Evolutionary conservation across 495 filamentous ascomycete genomes (phyloP), one percentile per base, ranked within the genome.

Genomic region (Tuber microsphaerosporum): DNA sequence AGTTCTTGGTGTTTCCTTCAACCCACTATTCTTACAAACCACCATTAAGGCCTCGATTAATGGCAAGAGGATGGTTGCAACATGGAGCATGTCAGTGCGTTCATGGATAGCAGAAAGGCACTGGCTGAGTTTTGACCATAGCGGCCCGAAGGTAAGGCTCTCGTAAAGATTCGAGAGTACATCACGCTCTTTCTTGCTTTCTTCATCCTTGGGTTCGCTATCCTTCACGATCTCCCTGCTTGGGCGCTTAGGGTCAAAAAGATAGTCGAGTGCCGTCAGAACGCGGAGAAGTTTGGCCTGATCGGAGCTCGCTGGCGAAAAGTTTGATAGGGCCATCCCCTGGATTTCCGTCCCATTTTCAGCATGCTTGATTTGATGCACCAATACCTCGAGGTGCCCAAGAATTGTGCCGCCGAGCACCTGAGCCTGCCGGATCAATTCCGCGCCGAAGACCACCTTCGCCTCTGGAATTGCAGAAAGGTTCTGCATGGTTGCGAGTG

Each of bases 11-110:
- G 90, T 88, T 71, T 91, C 90, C 80, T 96, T 93, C 56, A 94
- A 85, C 2, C 93, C 92, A 22, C 90, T 92, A 84, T 98, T 97
- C 86, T 97, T 98, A 88, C 96, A 98, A 48, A 98, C 94, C 72
- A 99, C 96, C 96, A 99, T 98, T 78, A 99, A 86, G 39, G 93
- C 91, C 83, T 99, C 95, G 73, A 98, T 97, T 44, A 97, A 85
- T 39, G 95, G 96, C 44, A 97, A 86, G 41, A 99, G 89, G 76
- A 97, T 97, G 16, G 94, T 97, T 56, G 95, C 95, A 72, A 98
- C 92, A 81, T 97, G 97, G 77, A 98, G 88, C 90, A 97, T 92
- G 83, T 94, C 94, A 81, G 96, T 93, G 72, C 94, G 92, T 82
- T 93, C 90, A 41, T 92, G 91, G 75, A 98, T 97, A 31, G 93